Evolutionary conservation across 441 rosid species (phyloP).

Genomic region (Theobroma grandiflorum): DNA sequence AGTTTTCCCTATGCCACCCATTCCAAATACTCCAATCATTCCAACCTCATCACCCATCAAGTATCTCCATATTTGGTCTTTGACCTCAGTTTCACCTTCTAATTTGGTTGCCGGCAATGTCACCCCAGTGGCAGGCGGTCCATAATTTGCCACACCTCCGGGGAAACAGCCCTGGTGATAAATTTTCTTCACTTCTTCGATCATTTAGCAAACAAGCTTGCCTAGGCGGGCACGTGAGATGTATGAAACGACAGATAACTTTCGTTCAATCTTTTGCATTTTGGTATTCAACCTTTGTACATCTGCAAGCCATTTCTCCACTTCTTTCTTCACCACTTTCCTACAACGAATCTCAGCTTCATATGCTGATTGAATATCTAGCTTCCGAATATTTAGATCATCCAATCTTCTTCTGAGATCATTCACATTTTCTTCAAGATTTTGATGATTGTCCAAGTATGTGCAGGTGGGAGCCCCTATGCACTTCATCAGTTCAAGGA

Average conservation of each 20-base stretch:
- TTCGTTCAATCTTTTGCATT: neutral
- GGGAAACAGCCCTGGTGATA: neutral
- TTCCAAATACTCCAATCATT: constrained; percentile 11
- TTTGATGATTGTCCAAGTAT: neutral
- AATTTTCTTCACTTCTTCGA: neutral
- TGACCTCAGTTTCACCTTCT: neutral
- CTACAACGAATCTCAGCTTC: neutral
- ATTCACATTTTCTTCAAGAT: constrained; percentile 1
- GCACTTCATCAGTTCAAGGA: too few species aligned
- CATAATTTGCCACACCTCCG: too few species aligned
- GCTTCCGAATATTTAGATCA: neutral
- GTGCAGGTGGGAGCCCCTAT: neutral
- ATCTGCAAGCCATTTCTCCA: constrained; percentile 5
- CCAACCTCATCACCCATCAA: constrained; percentile 3
- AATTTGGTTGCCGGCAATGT: neutral
- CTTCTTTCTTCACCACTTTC: constrained; percentile 4
- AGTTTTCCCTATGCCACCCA: constrained; percentile 27
- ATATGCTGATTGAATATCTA: neutral
- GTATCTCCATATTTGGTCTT: constrained; percentile 11
- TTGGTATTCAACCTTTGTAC: neutral
- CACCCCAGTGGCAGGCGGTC: too few species aligned
- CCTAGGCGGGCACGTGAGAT: neutral
- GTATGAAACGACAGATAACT: neutral
- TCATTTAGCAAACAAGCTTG: neutral
- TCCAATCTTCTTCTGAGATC: constrained; percentile 6